Conservation (phyloP, 1,139 yeast species). For the Taphrina communis region DNA sequence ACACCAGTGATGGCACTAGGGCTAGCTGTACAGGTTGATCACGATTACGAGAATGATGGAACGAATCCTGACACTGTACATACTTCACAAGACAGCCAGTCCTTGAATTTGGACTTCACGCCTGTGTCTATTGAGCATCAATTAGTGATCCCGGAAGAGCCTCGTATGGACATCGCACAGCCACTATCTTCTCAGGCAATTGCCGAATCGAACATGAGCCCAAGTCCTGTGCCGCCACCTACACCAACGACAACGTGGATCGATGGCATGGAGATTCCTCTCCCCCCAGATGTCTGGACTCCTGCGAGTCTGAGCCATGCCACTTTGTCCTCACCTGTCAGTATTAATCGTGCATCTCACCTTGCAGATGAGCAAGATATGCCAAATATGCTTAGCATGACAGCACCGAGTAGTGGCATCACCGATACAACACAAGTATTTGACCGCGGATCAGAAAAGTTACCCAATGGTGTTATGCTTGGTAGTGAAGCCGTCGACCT, state of each 20-base stretch:
- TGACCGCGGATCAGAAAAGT: no score
- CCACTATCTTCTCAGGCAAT: no score
- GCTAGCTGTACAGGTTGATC: no score
- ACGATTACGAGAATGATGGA: no score
- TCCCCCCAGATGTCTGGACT: constrained; percentile 27
- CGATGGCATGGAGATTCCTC: constrained; percentile 18
- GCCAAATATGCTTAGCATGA: no score
- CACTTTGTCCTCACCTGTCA: not conserved
- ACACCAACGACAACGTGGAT: constrained; percentile 30
- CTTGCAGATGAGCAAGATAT: not conserved
- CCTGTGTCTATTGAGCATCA: not conserved
- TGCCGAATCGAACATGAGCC: not conserved
- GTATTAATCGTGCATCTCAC: no score
- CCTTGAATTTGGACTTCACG: not conserved
- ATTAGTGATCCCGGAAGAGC: not conserved
- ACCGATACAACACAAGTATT: not conserved
- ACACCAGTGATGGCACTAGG: no score
- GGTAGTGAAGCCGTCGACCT: no score
- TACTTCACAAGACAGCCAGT: no score
- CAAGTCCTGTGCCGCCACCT: not conserved
- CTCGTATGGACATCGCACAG: no score
- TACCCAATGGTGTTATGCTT: no score
- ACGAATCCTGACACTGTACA: no score
- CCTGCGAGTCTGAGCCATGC: not conserved
- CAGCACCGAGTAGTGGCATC: not conserved